A percentile compares a stretch with the other conserved stretches of the same genome.
Evolutionary conservation across 2,329 filamentous ascomycete species (phyloP).

Genomic region (Colletotrichum limetticola): DNA sequence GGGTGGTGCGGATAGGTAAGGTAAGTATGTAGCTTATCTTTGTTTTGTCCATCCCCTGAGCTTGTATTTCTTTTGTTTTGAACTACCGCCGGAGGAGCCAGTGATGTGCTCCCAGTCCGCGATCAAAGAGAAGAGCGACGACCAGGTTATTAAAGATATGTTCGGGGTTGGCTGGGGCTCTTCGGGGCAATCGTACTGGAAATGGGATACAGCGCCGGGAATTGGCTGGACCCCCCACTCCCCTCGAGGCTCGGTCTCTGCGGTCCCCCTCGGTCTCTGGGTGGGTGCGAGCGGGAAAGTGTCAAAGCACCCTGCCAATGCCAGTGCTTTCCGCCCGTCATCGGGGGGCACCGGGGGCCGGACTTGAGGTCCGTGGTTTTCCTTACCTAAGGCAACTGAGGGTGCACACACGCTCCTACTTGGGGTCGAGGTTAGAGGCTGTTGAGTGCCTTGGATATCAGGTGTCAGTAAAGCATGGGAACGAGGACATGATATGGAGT

Average conservation of each 20-base stretch:
- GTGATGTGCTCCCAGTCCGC: conserved; percentile 1
- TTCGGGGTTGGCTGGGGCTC: neutral
- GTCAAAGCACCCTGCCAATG: neutral
- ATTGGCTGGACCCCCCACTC: neutral
- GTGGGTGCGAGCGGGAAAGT: neutral
- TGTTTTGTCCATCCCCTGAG: neutral
- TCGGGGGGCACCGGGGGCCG: too few relatives aligned
- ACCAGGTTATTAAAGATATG: neutral
- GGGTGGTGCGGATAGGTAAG: too few relatives aligned
- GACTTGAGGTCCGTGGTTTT: neutral
- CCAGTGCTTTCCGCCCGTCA: neutral
- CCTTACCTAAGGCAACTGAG: too few relatives aligned
- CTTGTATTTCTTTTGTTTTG: neutral
- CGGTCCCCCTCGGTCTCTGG: neutral
- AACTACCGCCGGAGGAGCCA: neutral
- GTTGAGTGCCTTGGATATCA: too few relatives aligned
- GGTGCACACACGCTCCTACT: too few relatives aligned
- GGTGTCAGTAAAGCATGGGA: too few relatives aligned
- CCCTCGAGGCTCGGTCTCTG: neutral
- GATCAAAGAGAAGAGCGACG: neutral
- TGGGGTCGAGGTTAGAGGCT: too few relatives aligned
- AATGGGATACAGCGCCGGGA: neutral
- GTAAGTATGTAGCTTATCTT: neutral
- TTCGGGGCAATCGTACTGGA: neutral
- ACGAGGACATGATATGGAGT: too few relatives aligned